These are phyloP conservation scores for Smallanthus sonchifolius DNA, from an alignment of 129 eudicot species.

Conservation along the genomic window DNA sequence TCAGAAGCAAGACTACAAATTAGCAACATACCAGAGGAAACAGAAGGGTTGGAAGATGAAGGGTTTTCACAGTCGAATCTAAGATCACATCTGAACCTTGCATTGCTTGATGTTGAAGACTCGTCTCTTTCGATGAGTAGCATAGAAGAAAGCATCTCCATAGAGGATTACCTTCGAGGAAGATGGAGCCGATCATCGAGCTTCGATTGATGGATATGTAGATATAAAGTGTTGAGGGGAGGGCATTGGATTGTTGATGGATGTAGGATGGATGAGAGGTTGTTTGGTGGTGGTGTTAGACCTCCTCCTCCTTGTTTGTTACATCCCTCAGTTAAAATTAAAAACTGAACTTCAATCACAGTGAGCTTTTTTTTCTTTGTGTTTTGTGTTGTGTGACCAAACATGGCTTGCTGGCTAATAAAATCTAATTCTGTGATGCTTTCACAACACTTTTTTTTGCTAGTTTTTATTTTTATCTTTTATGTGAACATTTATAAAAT, in stretches of 20 bases:
- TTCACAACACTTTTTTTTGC: neutral
- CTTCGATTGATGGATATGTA: conserved; percentile 48
- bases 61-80: conserved; percentile 50
- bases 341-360: conserved; percentile 32
- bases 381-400: neutral
- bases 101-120: conserved; percentile 77
- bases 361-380: conserved; percentile 7
- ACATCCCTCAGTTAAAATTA: conserved; percentile 7
- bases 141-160: conserved; percentile 62
- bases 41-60: conserved; percentile 55
- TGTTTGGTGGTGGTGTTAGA: conserved; percentile 36
- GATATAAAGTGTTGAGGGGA: neutral
- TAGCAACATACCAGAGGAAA: conserved; percentile 40
- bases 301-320: conserved; percentile 47
- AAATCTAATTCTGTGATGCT: neutral
- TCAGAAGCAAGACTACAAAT: conserved; percentile 29
- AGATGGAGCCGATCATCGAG: conserved; percentile 94
- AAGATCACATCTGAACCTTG: conserved; percentile 77
- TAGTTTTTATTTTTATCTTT: neutral
- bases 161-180: conserved; percentile 77
- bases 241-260: conserved; percentile 35
- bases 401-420: conserved; percentile 13
- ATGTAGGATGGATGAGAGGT: conserved; percentile 68
- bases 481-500: neutral
- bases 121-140: conserved; percentile 73